Base-by-base conservation (phyloP, 352 stramenopile species). In the Phytophthora ramorum region DNA sequence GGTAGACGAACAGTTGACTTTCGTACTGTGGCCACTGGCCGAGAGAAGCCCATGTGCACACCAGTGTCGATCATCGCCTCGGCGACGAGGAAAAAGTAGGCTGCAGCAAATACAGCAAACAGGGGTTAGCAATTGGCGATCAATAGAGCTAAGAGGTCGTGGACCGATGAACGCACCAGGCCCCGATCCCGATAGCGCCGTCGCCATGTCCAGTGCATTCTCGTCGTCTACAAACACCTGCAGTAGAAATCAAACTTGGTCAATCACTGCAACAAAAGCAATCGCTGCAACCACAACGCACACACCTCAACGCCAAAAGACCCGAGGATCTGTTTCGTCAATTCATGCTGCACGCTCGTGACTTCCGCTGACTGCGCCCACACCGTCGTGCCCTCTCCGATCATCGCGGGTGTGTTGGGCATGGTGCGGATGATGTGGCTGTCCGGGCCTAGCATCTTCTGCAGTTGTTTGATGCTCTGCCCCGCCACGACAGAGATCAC, bases 351-450 rank as follows among this genome's bases (percentile, higher is more conserved):
- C 22, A 83, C 77, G 53, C 85, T 87, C 13, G 84, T 93, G 55
- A 97, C 85, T 34, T 93, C 77, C 2, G 67, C 72, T 17, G 81
- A 91, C 56, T 90, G 81, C 13, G 80, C 91, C 96, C 96, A 99
- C 7, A 99, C 96, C 0, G 96, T 98, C 65, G 98, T 97, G 50
- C 96, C 96, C 65, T 97, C 78, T 65, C 92, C 90, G 35, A 99
- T 97, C 79, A 92, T 97, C 20, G 94, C 94, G 4, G 96, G 96
- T 7, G 96, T 99, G 72, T 99, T 99, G 2, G 96, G 96, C 96
- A 99, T 99, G 44, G 75, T 93, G 24, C 96, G 90, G 44, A 98
- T 97, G 64, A 99, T 73, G 30, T 75, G 84, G 13, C 87, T 92
- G 28, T 86, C 59, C 14, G 87, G 65, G 1, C 89, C 83, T 7